Conservation (phyloP, 169 alveolate genomes). For the Plasmodium falciparum region DNA sequence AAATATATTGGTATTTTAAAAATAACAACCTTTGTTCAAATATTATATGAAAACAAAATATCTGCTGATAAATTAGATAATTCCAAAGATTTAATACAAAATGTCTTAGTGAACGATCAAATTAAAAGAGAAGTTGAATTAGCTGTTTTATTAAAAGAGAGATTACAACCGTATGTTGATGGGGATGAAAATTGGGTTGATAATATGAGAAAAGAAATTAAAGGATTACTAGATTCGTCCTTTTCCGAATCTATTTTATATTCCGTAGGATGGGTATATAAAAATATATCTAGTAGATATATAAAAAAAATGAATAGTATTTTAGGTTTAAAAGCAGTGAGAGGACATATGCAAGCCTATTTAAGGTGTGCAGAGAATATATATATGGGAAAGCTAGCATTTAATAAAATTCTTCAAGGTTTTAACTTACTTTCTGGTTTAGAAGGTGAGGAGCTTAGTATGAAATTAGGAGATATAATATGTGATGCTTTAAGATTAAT, state of each 20-base stretch:
- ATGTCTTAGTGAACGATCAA: slow-evolving; percentile 76
- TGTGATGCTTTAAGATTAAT: slow-evolving; percentile 74
- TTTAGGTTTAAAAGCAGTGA: slow-evolving; percentile 83
- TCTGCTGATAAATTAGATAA: slow-evolving; percentile 26
- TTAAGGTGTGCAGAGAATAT: slow-evolving; percentile 44
- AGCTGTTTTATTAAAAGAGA: slow-evolving; percentile 77
- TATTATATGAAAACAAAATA: background rate
- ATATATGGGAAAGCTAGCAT: no score
- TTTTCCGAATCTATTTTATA: slow-evolving; percentile 79
- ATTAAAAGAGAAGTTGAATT: slow-evolving; percentile 77
- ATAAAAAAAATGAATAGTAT: slow-evolving; percentile 82
- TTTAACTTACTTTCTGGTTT: background rate
- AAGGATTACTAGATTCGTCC: slow-evolving; percentile 36
- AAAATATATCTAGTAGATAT: slow-evolving; percentile 78
- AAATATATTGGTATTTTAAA: slow-evolving; percentile 82
- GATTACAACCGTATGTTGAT: slow-evolving; percentile 56
- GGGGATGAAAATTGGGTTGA: slow-evolving; percentile 41
- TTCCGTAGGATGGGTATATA: slow-evolving; percentile 86
- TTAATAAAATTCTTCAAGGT: no score
- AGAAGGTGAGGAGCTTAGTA: slow-evolving; percentile 45
- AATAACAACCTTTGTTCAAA: slow-evolving; percentile 55
- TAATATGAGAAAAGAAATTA: slow-evolving; percentile 43
- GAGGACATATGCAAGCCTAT: slow-evolving; percentile 80
- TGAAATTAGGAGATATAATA: slow-evolving; percentile 35
- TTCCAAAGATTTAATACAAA: background rate